Evolutionary conservation across 1,284 basidiomycete genomes (phyloP).

Genomic region (Cryptococcus sp.): DNA sequence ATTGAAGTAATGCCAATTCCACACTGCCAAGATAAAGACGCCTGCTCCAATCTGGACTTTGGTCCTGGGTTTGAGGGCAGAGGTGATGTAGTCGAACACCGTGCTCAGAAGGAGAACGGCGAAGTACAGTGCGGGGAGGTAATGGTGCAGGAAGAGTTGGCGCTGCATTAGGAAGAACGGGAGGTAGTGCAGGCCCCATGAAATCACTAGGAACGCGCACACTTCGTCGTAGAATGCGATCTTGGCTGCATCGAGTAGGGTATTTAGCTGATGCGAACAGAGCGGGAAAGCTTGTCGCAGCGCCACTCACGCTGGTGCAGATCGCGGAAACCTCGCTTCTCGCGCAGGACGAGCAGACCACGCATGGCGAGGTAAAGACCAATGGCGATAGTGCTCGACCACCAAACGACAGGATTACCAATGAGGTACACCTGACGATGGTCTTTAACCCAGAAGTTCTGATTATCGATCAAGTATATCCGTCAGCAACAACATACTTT

Average conservation of each 20-base stretch:
- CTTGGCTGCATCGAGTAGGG: slow-evolving; percentile 61
- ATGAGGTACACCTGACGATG: slow-evolving; percentile 92
- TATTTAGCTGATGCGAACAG: slow-evolving; percentile 8
- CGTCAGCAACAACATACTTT: background rate
- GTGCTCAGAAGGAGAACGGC: slow-evolving; percentile 76
- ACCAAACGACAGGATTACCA: slow-evolving; percentile 94
- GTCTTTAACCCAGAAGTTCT: slow-evolving; percentile 99
- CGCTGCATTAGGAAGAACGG: slow-evolving; percentile 96
- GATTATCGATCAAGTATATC: slow-evolving; percentile 19
- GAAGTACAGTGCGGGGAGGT: slow-evolving; percentile 94
- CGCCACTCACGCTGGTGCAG: slow-evolving; percentile 77
- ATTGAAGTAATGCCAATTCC: slow-evolving; percentile 77
- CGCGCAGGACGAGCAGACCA: slow-evolving; percentile 78
- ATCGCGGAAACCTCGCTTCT: slow-evolving; percentile 87
- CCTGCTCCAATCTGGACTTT: slow-evolving; percentile 77
- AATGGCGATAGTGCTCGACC: slow-evolving; percentile 73
- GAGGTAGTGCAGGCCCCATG: slow-evolving; percentile 91
- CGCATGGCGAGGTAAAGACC: slow-evolving; percentile 68
- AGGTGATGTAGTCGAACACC: slow-evolving; percentile 84
- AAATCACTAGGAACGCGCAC: slow-evolving; percentile 87
- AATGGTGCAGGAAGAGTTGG: slow-evolving; percentile 96
- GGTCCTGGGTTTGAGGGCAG: slow-evolving; percentile 70
- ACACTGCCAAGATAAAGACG: slow-evolving; percentile 71
- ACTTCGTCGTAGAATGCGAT: slow-evolving; percentile 89
- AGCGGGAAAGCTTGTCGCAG: background rate